A percentile compares a stretch with the other conserved stretches of the same genome.
Conservation (phyloP, 2,329 filamentous ascomycete genomes). For the Septoria linicola region DNA sequence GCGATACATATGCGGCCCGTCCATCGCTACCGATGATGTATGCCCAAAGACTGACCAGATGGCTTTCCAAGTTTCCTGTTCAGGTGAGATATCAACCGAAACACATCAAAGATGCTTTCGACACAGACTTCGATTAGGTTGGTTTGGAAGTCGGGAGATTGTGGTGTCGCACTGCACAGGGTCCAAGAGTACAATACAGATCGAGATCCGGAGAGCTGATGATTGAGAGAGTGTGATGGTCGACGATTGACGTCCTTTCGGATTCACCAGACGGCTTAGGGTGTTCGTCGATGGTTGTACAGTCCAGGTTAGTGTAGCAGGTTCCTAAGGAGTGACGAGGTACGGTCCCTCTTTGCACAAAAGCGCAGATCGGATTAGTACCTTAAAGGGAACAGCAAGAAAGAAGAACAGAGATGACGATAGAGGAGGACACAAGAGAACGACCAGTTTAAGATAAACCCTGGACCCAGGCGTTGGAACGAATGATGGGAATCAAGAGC, state of each 20-base stretch:
- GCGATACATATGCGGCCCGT: constrained; percentile 20
- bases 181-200: constrained; percentile 19
- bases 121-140: constrained; percentile 23
- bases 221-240: background rate
- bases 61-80: constrained; percentile 13
- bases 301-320: constrained; percentile 22
- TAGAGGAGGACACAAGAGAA: constrained; percentile 27
- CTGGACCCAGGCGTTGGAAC: constrained; percentile 30
- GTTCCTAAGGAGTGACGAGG: constrained; percentile 31
- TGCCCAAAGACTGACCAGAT: constrained; percentile 21
- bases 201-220: constrained; percentile 25
- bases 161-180: constrained; percentile 27
- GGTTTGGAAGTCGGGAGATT: constrained; percentile 15
- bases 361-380: constrained; percentile 27
- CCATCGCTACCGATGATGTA: constrained; percentile 20
- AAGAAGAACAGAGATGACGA: constrained; percentile 30
- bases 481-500: constrained; percentile 28
- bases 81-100: constrained; percentile 19
- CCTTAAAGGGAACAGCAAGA: constrained; percentile 28
- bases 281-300: constrained; percentile 26
- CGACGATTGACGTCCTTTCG: constrained; percentile 5
- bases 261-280: constrained; percentile 10
- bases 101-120: constrained; percentile 22
- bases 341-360: constrained; percentile 14
- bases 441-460: constrained; percentile 34